Conservation (phyloP, 1,139 yeast species). For the Nakaseomyces bracarensis region DNA sequence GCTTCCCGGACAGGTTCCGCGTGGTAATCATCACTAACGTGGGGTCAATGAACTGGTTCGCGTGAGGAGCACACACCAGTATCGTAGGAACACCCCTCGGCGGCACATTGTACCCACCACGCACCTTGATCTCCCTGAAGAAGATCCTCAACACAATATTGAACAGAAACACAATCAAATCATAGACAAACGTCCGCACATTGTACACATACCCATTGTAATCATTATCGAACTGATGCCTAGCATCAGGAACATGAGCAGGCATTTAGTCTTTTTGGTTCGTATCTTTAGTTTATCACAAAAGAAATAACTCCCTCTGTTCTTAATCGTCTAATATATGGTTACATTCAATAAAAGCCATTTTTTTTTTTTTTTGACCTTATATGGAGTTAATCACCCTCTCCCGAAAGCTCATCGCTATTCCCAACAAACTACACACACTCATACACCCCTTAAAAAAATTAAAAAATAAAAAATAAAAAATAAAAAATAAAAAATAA, state of each 20-base stretch:
- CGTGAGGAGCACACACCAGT: constrained; percentile 75
- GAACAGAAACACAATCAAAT: constrained; percentile 17
- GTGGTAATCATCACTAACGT: constrained; percentile 53
- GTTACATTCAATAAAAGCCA: no score
- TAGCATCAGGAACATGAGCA: constrained; percentile 12
- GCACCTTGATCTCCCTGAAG: constrained; percentile 59
- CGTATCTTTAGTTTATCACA: not conserved
- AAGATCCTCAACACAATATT: constrained; percentile 32
- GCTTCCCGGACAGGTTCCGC: constrained; percentile 21
- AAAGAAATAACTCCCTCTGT: no score
- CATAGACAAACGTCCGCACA: constrained; percentile 16
- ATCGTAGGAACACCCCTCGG: constrained; percentile 53
- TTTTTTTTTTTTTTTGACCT: no score
- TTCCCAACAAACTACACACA: no score
- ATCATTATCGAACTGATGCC: constrained; percentile 10
- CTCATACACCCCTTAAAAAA: no score
- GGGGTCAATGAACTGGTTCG: constrained; percentile 73
- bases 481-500: no score
- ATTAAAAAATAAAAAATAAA: no score
- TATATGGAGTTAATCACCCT: no score
- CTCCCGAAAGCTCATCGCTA: no score
- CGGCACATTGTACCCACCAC: constrained; percentile 65
- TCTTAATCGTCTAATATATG: no score
- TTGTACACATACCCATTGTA: constrained; percentile 14
- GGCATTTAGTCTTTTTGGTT: not conserved